Conservation (phyloP, 352 stramenopile species). For the Plasmopara muralis region DNA sequence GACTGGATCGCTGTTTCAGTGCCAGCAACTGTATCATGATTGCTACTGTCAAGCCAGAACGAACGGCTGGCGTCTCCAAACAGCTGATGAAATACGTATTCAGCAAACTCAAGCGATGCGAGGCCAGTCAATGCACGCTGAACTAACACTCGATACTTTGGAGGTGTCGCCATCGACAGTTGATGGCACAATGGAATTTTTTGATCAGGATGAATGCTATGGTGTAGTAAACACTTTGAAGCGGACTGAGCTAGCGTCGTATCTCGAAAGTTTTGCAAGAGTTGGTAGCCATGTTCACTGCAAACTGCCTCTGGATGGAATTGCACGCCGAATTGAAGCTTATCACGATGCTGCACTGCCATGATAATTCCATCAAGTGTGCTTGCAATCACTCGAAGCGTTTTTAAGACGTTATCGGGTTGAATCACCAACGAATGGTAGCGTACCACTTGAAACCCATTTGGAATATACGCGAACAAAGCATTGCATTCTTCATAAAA, state of each 20-base stretch:
- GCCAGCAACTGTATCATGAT: slow-evolving; percentile 30
- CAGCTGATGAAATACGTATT: slow-evolving; percentile 52
- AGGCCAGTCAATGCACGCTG: slow-evolving; percentile 27
- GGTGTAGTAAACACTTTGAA: slow-evolving; percentile 44
- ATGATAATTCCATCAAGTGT: slow-evolving; percentile 83
- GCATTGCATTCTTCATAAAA: slow-evolving; percentile 20
- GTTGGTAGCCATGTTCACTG: slow-evolving; percentile 72
- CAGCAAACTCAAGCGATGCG: slow-evolving; percentile 54
- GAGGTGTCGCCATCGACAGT: slow-evolving; percentile 1
- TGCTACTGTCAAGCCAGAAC: slow-evolving; percentile 84
- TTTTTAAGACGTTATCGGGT: slow-evolving; percentile 25
- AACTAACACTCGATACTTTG: slow-evolving; percentile 28
- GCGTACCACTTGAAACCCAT: slow-evolving; percentile 87
- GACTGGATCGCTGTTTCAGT: slow-evolving; percentile 17
- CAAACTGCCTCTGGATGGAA: slow-evolving; percentile 97
- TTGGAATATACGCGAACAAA: slow-evolving; percentile 57
- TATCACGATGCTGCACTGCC: slow-evolving; percentile 75
- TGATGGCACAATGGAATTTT: neutral
- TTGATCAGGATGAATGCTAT: slow-evolving; percentile 30
- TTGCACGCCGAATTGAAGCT: slow-evolving; percentile 93
- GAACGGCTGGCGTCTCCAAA: slow-evolving; percentile 38
- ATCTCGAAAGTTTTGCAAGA: slow-evolving; percentile 88
- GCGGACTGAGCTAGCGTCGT: slow-evolving; percentile 35
- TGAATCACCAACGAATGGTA: slow-evolving; percentile 95
- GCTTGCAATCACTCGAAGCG: slow-evolving; percentile 56